Conservation (phyloP, 2,329 filamentous ascomycete species). For the Venturia asperata region DNA sequence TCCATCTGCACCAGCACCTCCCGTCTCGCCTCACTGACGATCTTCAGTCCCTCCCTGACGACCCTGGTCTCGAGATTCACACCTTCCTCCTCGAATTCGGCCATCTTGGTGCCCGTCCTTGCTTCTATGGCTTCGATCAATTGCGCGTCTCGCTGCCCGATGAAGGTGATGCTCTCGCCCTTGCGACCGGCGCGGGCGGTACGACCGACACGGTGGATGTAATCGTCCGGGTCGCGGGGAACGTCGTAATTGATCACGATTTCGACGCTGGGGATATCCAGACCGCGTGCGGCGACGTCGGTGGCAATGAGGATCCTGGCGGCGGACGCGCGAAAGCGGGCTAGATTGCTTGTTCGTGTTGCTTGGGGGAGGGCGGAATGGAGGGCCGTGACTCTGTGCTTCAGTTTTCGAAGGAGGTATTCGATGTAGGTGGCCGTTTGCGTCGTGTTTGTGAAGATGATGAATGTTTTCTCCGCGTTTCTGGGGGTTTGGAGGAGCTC, state of each 20-base stretch:
- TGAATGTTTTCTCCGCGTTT: slow-evolving; percentile 69
- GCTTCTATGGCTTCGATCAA: slow-evolving; percentile 85
- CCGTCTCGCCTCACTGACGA: slow-evolving; percentile 91
- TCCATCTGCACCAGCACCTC: slow-evolving; percentile 88
- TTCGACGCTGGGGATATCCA: slow-evolving; percentile 88
- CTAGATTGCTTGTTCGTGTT: slow-evolving; percentile 79
- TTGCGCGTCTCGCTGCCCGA: slow-evolving; percentile 88
- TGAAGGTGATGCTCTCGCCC: slow-evolving; percentile 77
- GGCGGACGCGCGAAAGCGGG: slow-evolving; percentile 81
- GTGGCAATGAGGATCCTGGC: slow-evolving; percentile 89
- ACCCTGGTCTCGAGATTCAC: slow-evolving; percentile 92
- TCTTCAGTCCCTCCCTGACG: slow-evolving; percentile 73
- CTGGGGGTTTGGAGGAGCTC: slow-evolving; percentile 71
- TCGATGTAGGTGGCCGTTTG: slow-evolving; percentile 83
- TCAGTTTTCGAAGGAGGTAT: slow-evolving; percentile 75
- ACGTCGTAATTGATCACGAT: slow-evolving; percentile 94
- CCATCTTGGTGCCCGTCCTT: slow-evolving; percentile 73
- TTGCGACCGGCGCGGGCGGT: slow-evolving; percentile 84
- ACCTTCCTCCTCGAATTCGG: slow-evolving; percentile 76
- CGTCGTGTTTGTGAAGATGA: slow-evolving; percentile 93
- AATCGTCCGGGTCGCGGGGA: slow-evolving; percentile 92
- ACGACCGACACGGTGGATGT: slow-evolving; percentile 92
- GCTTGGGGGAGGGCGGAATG: slow-evolving; percentile 82
- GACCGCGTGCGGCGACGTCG: slow-evolving; percentile 86
- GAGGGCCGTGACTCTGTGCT: slow-evolving; percentile 83